Evolutionary conservation across 169 alveolate species (phyloP).

Genomic region (Eimeria tenella): DNA sequence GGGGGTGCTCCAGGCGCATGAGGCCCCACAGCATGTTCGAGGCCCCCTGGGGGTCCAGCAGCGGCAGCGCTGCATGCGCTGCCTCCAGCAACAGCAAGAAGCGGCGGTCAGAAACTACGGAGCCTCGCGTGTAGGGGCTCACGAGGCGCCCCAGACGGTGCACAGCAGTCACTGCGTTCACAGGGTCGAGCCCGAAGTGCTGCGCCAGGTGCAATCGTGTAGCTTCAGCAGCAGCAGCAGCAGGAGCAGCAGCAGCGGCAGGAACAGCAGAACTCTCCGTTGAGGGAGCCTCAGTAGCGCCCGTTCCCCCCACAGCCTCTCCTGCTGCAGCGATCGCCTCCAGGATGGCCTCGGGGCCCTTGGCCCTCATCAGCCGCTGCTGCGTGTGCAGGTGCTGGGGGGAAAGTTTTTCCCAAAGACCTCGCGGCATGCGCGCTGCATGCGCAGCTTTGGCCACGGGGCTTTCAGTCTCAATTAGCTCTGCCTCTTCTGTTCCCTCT

Average conservation of each 20-base stretch:
- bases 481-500: background rate
- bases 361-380: constrained; percentile 57
- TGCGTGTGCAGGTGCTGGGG: constrained; percentile 78
- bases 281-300: background rate
- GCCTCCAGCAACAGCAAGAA: constrained; percentile 59
- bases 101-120: constrained; percentile 38
- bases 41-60: constrained; percentile 48
- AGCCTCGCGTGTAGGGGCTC: background rate
- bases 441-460: constrained; percentile 51
- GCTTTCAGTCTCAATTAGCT: constrained; percentile 36
- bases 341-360: constrained; percentile 42
- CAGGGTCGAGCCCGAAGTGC: background rate
- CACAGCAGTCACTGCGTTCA: constrained; percentile 62
- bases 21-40: constrained; percentile 74
- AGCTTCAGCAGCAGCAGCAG: constrained; percentile 33
- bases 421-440: constrained; percentile 47
- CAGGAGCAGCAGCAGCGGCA: constrained; percentile 6
- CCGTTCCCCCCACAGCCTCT: constrained; percentile 46
- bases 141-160: constrained; percentile 71
- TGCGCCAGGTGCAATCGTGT: background rate
- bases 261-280: background rate
- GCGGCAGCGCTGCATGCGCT: constrained; percentile 43
- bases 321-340: constrained; percentile 39
- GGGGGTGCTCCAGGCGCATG: constrained; percentile 38
- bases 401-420: constrained; percentile 44